These are phyloP conservation scores for Begonia loranthoides DNA, from an alignment of 306 rosid genomes.

Conservation along the genomic window DNA sequence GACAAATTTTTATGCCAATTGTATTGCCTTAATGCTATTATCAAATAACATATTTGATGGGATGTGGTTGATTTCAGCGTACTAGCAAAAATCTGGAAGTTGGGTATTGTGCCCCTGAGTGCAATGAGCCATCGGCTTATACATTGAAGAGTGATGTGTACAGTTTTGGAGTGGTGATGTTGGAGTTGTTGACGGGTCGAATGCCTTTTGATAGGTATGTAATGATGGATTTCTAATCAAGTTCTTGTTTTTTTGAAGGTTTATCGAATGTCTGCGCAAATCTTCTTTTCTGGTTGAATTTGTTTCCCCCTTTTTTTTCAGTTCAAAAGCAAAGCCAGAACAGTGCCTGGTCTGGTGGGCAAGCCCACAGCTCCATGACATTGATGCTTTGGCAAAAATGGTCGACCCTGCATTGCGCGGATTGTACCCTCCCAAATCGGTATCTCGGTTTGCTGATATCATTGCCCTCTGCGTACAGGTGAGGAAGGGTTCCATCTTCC, in stretches of 20 bases:
- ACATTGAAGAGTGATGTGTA: conserved; percentile 67
- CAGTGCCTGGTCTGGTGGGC: conserved; percentile 81
- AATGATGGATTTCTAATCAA: too few relatives aligned
- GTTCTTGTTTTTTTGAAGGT: background rate
- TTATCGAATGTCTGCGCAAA: background rate
- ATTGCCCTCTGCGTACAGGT: conserved; percentile 77
- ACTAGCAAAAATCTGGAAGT: conserved; percentile 55
- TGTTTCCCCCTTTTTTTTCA: conserved; percentile 6
- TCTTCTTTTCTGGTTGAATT: background rate
- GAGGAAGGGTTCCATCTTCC: background rate
- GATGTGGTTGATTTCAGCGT: conserved; percentile 19
- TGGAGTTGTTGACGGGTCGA: conserved; percentile 78
- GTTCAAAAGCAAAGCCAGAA: conserved; percentile 45
- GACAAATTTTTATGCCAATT: background rate
- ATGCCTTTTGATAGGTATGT: conserved; percentile 67
- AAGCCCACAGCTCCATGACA: conserved; percentile 65
- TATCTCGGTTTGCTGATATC: conserved; percentile 67
- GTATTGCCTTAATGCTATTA: background rate
- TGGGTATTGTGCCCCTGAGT: conserved; percentile 91
- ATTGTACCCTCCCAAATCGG: conserved; percentile 75
- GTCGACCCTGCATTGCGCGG: conserved; percentile 82
- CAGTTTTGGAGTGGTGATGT: conserved; percentile 85
- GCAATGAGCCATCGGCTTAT: conserved; percentile 49
- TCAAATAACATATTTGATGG: conserved; percentile 1
- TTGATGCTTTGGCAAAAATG: conserved; percentile 46